Conservation (phyloP, 306 rosid species). For the Sphenostylis stenocarpa region DNA sequence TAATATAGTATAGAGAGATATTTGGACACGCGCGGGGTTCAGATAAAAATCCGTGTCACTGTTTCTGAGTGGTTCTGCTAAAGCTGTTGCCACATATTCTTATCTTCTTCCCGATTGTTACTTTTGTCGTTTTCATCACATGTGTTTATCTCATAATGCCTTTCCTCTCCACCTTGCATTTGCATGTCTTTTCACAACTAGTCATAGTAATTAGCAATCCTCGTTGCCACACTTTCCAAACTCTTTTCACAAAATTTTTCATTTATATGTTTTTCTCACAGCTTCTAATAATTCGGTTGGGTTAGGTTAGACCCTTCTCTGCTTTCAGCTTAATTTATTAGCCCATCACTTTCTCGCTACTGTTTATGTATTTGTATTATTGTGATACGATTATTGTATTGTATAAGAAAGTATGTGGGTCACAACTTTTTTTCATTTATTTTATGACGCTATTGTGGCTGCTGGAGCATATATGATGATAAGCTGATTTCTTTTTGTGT, state of each 20-base stretch:
- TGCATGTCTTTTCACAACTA: background rate
- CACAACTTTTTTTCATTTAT: background rate
- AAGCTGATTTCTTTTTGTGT: background rate
- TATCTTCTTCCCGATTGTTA: slow-evolving; percentile 29
- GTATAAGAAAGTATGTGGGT: background rate
- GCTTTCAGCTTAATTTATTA: background rate
- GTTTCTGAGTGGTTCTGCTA: slow-evolving; percentile 7
- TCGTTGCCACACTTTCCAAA: background rate
- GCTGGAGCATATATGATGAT: background rate
- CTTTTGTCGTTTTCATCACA: slow-evolving; percentile 38
- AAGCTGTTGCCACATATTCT: slow-evolving; percentile 33
- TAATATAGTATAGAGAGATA: background rate
- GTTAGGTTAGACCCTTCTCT: slow-evolving; percentile 13
- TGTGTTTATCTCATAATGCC: slow-evolving; percentile 13
- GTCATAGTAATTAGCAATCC: background rate
- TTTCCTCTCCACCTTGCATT: background rate
- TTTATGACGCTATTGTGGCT: background rate
- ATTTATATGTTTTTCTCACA: background rate
- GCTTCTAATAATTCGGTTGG: slow-evolving; percentile 10
- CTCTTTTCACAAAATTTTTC: background rate
- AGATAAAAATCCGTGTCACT: slow-evolving; percentile 18
- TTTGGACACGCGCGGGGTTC: background rate
- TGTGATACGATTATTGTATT: background rate
- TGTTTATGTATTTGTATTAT: background rate
- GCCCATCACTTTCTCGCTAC: background rate